phyloP scores from a whole-genome alignment of 2,329 filamentous ascomycete genomes.

The Akanthomyces muscarius region DNA sequence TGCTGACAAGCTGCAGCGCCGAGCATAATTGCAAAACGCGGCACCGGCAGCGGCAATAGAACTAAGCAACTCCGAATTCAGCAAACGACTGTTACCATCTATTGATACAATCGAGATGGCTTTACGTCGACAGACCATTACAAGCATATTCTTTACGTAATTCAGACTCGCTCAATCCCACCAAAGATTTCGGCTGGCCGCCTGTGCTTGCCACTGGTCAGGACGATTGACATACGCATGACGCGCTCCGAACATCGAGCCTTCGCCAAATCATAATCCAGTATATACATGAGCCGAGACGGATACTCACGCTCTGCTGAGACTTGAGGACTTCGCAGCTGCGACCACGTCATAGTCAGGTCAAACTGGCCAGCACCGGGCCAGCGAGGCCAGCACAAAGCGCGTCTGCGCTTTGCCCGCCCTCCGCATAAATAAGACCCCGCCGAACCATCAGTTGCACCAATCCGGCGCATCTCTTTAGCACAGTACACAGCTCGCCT shows the following conservation, averaged over 20 bases:
- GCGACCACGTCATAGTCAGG: not conserved
- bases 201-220: not conserved
- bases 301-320: not conserved
- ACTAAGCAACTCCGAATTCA: not conserved
- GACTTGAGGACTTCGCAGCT: not conserved
- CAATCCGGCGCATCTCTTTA: not conserved
- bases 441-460: not conserved
- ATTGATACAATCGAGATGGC: not conserved
- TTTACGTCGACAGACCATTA: not conserved
- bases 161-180: not conserved
- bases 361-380: not conserved
- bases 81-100: no score
- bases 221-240: not conserved
- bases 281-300: not conserved
- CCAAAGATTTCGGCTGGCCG: not conserved
- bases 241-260: not conserved
- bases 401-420: not conserved
- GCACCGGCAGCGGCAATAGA: not conserved
- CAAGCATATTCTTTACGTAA: not conserved
- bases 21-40: not conserved
- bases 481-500: not conserved
- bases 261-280: not conserved
- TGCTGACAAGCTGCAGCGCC: slow-evolving; percentile 4
- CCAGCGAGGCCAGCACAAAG: not conserved
- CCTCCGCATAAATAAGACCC: not conserved